These are phyloP conservation scores for Colletotrichum magnum DNA, from an alignment of 2,329 filamentous ascomycete genomes.

Conservation along the genomic window DNA sequence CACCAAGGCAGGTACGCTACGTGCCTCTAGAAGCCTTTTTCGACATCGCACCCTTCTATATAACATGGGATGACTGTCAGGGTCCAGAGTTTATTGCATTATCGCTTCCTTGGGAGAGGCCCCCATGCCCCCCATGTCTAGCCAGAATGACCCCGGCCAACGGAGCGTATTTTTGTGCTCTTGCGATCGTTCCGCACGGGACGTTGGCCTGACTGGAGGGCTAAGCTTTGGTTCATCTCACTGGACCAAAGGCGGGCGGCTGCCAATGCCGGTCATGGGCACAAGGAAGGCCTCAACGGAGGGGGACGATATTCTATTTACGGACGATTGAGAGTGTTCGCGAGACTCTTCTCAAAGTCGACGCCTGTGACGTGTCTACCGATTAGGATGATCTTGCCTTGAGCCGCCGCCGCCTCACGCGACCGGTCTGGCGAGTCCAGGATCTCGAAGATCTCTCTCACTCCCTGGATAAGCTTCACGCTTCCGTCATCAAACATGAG, in stretches of 20 bases:
- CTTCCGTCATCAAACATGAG: constrained; percentile 75
- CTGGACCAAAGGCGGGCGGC: no score
- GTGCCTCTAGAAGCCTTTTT: constrained; percentile 29
- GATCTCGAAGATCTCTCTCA: constrained; percentile 94
- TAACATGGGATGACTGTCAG: constrained; percentile 35
- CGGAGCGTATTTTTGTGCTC: background rate
- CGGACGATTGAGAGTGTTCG: background rate
- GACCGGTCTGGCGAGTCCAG: constrained; percentile 69
- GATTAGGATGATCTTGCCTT: constrained; percentile 76
- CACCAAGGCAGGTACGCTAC: constrained; percentile 21
- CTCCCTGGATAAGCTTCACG: constrained; percentile 87
- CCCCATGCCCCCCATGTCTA: constrained; percentile 5
- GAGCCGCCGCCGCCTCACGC: constrained; percentile 45
- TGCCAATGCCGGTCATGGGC: no score
- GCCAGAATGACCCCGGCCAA: background rate
- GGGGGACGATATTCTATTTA: background rate
- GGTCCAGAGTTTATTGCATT: constrained; percentile 17
- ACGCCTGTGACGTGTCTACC: constrained; percentile 68
- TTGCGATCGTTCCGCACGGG: background rate
- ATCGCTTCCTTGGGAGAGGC: background rate
- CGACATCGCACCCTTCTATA: constrained; percentile 31
- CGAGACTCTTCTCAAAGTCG: constrained; percentile 64
- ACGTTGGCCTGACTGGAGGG: no score
- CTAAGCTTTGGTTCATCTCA: no score
- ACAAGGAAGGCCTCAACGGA: no score